phyloP scores from a whole-genome alignment of 176 grass and related monocot species.

The Hyparrhenia diplandra region DNA sequence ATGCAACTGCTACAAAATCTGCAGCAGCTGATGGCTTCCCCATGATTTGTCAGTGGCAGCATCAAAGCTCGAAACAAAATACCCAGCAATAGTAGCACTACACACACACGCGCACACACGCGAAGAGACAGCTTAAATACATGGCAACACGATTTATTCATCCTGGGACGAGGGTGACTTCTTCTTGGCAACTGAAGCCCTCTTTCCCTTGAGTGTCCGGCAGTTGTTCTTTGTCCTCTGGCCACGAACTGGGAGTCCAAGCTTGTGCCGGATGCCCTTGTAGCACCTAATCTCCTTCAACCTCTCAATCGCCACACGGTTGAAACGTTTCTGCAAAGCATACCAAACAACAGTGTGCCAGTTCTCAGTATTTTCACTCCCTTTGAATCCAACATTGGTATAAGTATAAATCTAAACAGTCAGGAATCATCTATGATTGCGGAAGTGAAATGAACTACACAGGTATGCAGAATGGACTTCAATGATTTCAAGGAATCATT shows the following conservation, averaged over 20 bases:
- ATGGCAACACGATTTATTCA: constrained; percentile 34
- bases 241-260: constrained; percentile 70
- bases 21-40: background rate
- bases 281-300: constrained; percentile 92
- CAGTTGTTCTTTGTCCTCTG: constrained; percentile 94
- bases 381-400: constrained; percentile 6
- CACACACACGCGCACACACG: background rate
- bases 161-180: constrained; percentile 50
- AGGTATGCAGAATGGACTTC: background rate
- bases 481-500: background rate
- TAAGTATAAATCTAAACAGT: background rate
- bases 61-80: background rate
- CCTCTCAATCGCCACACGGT: constrained; percentile 72
- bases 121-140: constrained; percentile 10
- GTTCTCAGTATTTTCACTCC: background rate
- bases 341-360: background rate
- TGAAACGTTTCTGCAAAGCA: constrained; percentile 77
- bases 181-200: constrained; percentile 72
- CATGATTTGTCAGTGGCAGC: background rate
- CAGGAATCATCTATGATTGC: background rate
- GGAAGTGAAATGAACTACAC: background rate
- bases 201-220: constrained; percentile 87
- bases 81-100: background rate
- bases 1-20: constrained; percentile 1
- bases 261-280: constrained; percentile 67